Evolutionary conservation across 2,329 filamentous ascomycete species (phyloP).

Genomic region (Endothia cerciana): DNA sequence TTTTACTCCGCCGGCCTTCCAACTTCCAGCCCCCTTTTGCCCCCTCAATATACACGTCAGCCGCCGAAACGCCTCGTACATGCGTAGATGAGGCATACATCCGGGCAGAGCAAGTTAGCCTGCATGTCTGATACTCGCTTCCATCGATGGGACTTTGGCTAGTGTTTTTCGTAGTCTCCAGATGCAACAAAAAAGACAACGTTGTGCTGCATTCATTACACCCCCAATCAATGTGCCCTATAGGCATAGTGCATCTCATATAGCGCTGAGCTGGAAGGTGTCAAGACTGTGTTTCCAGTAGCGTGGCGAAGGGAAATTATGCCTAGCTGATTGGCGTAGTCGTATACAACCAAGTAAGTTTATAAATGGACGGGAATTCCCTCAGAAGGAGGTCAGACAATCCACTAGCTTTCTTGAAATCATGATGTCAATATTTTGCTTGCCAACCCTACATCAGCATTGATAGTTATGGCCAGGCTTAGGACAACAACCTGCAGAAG

Average conservation of each 20-base stretch:
- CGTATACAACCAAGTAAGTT: neutral
- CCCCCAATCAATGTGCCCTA: neutral
- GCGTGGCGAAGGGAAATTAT: neutral
- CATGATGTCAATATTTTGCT: neutral
- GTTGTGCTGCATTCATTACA: neutral
- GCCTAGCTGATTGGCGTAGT: neutral
- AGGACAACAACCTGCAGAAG: too few relatives aligned
- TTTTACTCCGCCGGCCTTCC: neutral
- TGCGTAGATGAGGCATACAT: neutral
- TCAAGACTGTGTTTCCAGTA: neutral
- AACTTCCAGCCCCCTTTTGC: neutral
- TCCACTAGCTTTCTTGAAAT: neutral
- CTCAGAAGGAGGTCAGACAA: neutral
- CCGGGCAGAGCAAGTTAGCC: neutral
- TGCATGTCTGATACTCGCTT: neutral
- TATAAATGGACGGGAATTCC: neutral
- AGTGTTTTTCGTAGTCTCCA: too few relatives aligned
- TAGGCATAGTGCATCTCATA: neutral
- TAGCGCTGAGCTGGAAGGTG: neutral
- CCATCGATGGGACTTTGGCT: too few relatives aligned
- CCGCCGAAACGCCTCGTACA: neutral
- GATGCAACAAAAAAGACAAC: too few relatives aligned
- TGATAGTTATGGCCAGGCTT: neutral
- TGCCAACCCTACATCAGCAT: neutral
- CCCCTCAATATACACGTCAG: neutral